Percentiles rank a stretch among this genome's conserved stretches.
phyloP scores from a whole-genome alignment of 2,329 filamentous ascomycete genomes.

The Colletotrichum aenigma region DNA sequence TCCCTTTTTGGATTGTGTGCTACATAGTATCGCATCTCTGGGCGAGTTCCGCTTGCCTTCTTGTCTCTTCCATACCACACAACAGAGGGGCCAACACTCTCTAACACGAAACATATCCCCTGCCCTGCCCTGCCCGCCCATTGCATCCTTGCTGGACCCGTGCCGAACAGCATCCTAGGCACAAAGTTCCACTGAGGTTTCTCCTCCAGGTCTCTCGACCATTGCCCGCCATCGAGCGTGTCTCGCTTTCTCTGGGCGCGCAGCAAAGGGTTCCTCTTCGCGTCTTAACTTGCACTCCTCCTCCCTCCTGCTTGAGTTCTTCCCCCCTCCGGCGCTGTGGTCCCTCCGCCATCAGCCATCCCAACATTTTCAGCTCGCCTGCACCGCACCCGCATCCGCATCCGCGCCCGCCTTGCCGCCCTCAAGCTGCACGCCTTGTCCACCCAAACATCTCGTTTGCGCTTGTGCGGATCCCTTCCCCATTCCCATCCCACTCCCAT shows the following conservation, averaged over 20 bases:
- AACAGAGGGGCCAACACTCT: not conserved
- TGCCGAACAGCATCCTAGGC: not conserved
- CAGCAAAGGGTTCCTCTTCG: not conserved
- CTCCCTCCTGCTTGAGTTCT: not conserved
- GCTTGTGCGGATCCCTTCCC: slow-evolving; percentile 12
- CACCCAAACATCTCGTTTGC: not conserved
- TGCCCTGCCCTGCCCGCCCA: not conserved
- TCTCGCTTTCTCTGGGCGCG: not conserved
- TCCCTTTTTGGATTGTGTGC: not conserved
- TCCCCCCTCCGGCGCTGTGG: not conserved
- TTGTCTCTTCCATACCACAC: not conserved
- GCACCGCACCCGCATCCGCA: not conserved
- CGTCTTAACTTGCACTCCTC: not conserved
- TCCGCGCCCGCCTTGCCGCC: not conserved
- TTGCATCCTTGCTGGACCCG: not conserved
- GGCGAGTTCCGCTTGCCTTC: not conserved
- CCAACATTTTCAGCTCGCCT: not conserved
- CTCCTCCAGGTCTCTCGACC: not conserved
- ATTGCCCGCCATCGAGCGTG: not conserved
- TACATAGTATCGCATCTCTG: not conserved
- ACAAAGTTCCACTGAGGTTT: not conserved
- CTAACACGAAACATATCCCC: not conserved
- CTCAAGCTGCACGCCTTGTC: not conserved
- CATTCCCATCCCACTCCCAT: not conserved
- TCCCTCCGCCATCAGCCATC: not conserved